Evolutionary conservation across 2,329 filamentous ascomycete species (phyloP).

Genomic region (Penicillium sp.): DNA sequence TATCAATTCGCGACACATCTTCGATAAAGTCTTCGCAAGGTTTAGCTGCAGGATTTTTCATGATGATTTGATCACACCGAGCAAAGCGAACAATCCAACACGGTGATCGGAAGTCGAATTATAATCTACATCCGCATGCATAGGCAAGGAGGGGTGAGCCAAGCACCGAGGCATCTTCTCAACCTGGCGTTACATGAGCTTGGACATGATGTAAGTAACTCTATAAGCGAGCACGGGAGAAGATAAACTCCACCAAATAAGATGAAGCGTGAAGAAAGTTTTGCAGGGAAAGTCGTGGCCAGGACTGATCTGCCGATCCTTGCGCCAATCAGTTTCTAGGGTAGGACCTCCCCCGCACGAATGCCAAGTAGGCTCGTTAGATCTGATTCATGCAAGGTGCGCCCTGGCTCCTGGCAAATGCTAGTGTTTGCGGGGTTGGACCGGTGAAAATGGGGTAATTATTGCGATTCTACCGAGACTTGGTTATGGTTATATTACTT

Average conservation of each 20-base stretch:
- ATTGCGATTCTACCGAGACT: too few species aligned
- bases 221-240: conserved; percentile 9
- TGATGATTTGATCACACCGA: background rate
- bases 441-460: background rate
- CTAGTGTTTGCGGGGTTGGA: background rate
- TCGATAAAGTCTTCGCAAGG: conserved; percentile 5
- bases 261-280: background rate
- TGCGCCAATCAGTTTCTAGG: conserved; percentile 6
- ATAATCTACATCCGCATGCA: background rate
- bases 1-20: background rate
- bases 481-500: background rate
- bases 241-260: conserved; percentile 7
- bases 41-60: conserved; percentile 1
- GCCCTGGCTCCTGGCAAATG: background rate
- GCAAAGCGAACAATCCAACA: background rate
- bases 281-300: background rate
- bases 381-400: background rate
- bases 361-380: background rate
- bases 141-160: conserved; percentile 3
- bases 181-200: conserved; percentile 5
- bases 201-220: background rate
- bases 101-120: background rate
- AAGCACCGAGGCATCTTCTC: conserved; percentile 4
- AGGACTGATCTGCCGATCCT: conserved; percentile 4
- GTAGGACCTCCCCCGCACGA: conserved; percentile 5